Evolutionary conservation across 331 rosid species (phyloP), one percentile per base, ranked within the genome.

Genomic region (Prunus yedoensis): DNA sequence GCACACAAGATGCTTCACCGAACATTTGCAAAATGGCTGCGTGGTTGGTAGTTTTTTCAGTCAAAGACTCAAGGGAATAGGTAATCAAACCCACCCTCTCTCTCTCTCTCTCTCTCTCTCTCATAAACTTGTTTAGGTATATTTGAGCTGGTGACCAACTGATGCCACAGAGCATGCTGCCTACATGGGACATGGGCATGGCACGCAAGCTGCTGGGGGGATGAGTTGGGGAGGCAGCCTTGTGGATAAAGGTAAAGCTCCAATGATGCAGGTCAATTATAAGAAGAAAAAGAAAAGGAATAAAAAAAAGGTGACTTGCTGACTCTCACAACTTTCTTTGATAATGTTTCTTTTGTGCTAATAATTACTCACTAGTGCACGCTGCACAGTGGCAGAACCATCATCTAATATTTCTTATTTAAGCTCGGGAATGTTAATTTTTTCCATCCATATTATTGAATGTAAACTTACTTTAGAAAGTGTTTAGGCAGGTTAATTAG

Each of bases 121-220:
- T 58, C 20, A 4, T 3, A 11, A 64, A 64, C 45, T 43, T 5
- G 41, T 30, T 9, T 11, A 4, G 35, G 11, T 64, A 59, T 17
- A 27, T 32, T 32, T 56, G 78, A 20, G 81, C 84, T 70, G 87
- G 85, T 87, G 76, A 78, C 78, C 89, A 84, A 85, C 85, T 61
- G 49, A 74, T 64, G 76, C 66, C 74, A 61, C 77, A 73, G 60
- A 10, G 77, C 49, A 73, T 27, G 69, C 63, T 43, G 77, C 76
- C 16, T 57, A 54, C 41, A 56, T 56, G 45, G 28, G 5, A 25
- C n/a, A n/a, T n/a, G n/a, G n/a, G n/a, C 16, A 51, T 59, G 50
- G 45, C 71, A 62, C 64, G 68, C 64, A 25, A 35, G 20, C 45
- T 56, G 53, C 60, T 21, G 68, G 49, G 66, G 71, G 6, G 49